Base-by-base conservation (phyloP, 768 basidiomycete genomes). In the Hemileccinum impolitum region DNA sequence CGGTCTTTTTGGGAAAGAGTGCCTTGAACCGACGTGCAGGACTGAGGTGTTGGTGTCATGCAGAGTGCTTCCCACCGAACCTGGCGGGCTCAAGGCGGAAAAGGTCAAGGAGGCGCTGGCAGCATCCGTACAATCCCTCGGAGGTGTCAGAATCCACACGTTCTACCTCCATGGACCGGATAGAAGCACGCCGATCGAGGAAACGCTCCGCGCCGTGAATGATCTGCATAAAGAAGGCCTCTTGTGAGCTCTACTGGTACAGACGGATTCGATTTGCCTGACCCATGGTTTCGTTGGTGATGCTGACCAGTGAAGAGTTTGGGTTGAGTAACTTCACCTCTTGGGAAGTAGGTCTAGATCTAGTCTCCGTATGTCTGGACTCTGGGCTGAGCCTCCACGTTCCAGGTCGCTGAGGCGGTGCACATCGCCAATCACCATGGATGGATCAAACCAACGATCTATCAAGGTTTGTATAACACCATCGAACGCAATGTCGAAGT, bases 191-290 rank as follows among this genome's bases (percentile, higher is more conserved):
- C 72, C 74, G 2, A 75, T 73, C 60, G 70, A 72, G 47, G 75
- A 72, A 34, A 79, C 79, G 0, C 57, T 80, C 10, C 70, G 70
- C 47, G 73, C 68, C 1, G 70, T 77, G 25, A 64, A 81, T 58
- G 71, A 78, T 23, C 64, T 80, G 6, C 63, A 80, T 68, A 70
- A 75, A 52, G 75, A 79, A 52, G 78, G 77, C 11, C 70, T 73
- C 47, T 79, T 80, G 56, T 76, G 65, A 56, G 72, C 5, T 64
- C 17, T 9, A 32, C 23, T 23, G 6, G 23, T 3, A 23, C 30
- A 9, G 13, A 31, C 30, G 4, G 7, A n/a, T 19, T 26, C 7
- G n/a, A n/a, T 31, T 15, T 17, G 26, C 26, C 14, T 25, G 50
- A 38, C 15, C 6, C 17, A 17, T 36, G 23, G 12, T 40, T 34